Evolutionary conservation across 768 basidiomycete genomes (phyloP).

Genomic region (Lactarius sp.): DNA sequence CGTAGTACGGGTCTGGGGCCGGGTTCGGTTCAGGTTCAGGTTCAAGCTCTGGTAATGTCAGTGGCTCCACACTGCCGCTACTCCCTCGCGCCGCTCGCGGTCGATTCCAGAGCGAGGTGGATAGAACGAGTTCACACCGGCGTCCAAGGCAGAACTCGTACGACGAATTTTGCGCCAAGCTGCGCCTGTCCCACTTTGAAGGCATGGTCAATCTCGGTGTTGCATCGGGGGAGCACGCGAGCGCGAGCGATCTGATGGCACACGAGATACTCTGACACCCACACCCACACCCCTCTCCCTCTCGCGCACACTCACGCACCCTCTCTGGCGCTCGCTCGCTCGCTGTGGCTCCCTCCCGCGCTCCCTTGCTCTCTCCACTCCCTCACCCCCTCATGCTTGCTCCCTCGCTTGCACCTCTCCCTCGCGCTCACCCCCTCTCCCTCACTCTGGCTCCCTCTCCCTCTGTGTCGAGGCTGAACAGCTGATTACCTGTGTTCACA

Average conservation of each 20-base stretch:
- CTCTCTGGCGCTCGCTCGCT: no score
- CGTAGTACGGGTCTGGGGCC: background rate
- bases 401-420: no score
- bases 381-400: no score
- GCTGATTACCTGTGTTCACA: constrained; percentile 5
- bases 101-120: constrained; percentile 71
- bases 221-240: constrained; percentile 42
- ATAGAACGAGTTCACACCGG: constrained; percentile 47
- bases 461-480: constrained; percentile 16
- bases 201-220: constrained; percentile 63
- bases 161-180: constrained; percentile 57
- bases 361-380: no score
- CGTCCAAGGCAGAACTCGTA: constrained; percentile 60
- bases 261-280: constrained; percentile 42
- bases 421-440: background rate
- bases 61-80: constrained; percentile 33
- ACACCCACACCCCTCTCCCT: no score
- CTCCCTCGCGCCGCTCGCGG: constrained; percentile 49
- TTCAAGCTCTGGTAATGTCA: background rate
- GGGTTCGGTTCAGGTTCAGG: background rate
- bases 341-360: no score
- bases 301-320: no score
- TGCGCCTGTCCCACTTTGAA: constrained; percentile 60
- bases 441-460: background rate
- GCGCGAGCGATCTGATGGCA: constrained; percentile 59